Conservation (phyloP, 2,329 filamentous ascomycete species). For the Pezicula neosporulosa region DNA sequence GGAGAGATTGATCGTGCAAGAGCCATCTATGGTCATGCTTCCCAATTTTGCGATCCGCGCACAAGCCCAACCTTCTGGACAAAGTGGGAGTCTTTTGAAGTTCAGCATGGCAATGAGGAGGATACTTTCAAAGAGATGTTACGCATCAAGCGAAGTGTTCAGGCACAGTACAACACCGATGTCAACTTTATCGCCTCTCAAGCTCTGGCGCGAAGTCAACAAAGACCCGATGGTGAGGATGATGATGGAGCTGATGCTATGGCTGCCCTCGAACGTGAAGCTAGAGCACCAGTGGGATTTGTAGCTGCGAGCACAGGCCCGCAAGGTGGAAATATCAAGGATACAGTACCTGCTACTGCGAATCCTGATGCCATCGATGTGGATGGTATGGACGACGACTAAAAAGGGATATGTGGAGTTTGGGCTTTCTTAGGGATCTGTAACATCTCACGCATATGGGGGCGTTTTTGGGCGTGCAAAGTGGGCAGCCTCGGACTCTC, state of each 20-base stretch:
- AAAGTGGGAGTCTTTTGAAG: slow-evolving; percentile 96
- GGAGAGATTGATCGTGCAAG: slow-evolving; percentile 93
- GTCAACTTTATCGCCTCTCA: slow-evolving; percentile 98
- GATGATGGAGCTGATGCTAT: slow-evolving; percentile 70
- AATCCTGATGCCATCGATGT: slow-evolving; percentile 88
- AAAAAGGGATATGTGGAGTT: background rate
- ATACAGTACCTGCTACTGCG: slow-evolving; percentile 40
- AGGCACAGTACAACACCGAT: slow-evolving; percentile 97
- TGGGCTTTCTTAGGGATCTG: slow-evolving; percentile 2
- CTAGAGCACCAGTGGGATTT: slow-evolving; percentile 85
- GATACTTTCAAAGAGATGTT: slow-evolving; percentile 99
- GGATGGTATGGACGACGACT: slow-evolving; percentile 60
- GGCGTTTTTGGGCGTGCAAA: background rate
- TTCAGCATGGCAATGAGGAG: slow-evolving; percentile 97
- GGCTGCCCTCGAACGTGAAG: slow-evolving; percentile 83
- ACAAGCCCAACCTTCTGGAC: slow-evolving; percentile 90
- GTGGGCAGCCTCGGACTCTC: background rate
- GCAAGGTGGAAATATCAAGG: slow-evolving; percentile 52
- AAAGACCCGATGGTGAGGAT: slow-evolving; percentile 42
- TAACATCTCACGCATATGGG: background rate
- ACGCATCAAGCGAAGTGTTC: slow-evolving; percentile 93
- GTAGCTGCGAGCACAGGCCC: slow-evolving; percentile 80
- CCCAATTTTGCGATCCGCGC: slow-evolving; percentile 94
- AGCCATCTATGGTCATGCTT: slow-evolving; percentile 94
- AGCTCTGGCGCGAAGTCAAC: slow-evolving; percentile 78